Evolutionary conservation across 2,329 filamentous ascomycete genomes (phyloP).

Genomic region (Monascus ruber): DNA sequence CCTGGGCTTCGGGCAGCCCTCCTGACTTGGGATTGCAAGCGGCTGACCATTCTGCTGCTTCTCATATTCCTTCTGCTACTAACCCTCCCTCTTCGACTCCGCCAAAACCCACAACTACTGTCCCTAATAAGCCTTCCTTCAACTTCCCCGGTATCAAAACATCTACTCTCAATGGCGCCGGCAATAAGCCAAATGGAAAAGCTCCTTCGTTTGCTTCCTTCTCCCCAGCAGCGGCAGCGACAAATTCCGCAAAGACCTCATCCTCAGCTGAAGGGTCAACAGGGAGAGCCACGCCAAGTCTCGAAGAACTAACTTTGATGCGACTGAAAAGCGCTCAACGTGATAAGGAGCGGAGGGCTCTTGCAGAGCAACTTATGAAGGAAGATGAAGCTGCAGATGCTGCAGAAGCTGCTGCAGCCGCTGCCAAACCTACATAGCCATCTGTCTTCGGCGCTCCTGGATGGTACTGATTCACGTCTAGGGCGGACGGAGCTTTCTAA

Average conservation of each 20-base stretch:
- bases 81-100: conserved; percentile 13
- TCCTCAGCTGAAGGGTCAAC: conserved; percentile 10
- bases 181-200: conserved; percentile 16
- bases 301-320: conserved; percentile 43
- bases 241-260: conserved; percentile 15
- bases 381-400: conserved; percentile 36
- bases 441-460: too few relatives aligned
- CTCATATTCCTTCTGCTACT: conserved; percentile 4
- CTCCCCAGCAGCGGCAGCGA: conserved; percentile 19
- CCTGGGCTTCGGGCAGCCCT: conserved; percentile 43
- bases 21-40: conserved; percentile 32
- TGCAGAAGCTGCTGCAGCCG: conserved; percentile 14
- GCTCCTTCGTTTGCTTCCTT: conserved; percentile 34
- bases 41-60: conserved; percentile 4
- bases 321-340: conserved; percentile 47
- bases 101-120: conserved; percentile 4
- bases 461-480: too few relatives aligned
- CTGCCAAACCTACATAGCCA: neutral
- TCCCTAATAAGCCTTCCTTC: conserved; percentile 17
- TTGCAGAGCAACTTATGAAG: conserved; percentile 43
- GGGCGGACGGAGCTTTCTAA: too few relatives aligned
- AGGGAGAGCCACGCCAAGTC: conserved; percentile 22
- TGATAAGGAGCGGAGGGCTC: conserved; percentile 39
- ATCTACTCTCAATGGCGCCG: conserved; percentile 6
- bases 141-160: conserved; percentile 24